A percentile compares a stretch with the other conserved stretches of the same genome.
These are phyloP conservation scores for Plenodomus biglobosus DNA, from an alignment of 2,329 filamentous ascomycete genomes.

Conservation along the genomic window DNA sequence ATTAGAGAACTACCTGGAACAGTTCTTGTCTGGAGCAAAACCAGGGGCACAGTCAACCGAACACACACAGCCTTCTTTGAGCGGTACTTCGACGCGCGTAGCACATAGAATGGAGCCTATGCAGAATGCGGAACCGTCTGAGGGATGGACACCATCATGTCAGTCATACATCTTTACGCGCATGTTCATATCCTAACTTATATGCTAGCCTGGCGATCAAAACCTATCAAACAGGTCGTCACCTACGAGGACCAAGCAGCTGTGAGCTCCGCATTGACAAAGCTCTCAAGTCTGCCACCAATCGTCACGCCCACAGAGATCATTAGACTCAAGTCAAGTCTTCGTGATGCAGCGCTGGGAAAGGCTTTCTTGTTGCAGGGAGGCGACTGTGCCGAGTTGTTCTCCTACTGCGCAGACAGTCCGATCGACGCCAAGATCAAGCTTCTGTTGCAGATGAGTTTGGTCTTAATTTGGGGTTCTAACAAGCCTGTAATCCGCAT, in stretches of 20 bases:
- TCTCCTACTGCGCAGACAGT: slow-evolving; percentile 88
- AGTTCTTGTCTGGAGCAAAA: slow-evolving; percentile 10
- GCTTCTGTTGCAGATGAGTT: slow-evolving; percentile 91
- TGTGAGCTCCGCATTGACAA: slow-evolving; percentile 61
- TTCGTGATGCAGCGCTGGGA: slow-evolving; percentile 84
- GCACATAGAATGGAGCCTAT: neutral
- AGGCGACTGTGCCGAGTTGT: slow-evolving; percentile 95
- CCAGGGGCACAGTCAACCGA: neutral
- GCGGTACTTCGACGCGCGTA: neutral
- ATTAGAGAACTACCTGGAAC: slow-evolving; percentile 14
- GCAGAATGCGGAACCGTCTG: neutral
- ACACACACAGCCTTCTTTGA: neutral
- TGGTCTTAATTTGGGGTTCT: slow-evolving; percentile 88
- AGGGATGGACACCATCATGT: slow-evolving; percentile 48
- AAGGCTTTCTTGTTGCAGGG: slow-evolving; percentile 94
- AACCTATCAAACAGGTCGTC: slow-evolving; percentile 77
- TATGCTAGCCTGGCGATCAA: slow-evolving; percentile 68
- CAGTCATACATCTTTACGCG: slow-evolving; percentile 4
- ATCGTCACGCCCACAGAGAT: slow-evolving; percentile 82
- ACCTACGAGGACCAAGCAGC: slow-evolving; percentile 65
- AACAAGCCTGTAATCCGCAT: slow-evolving; percentile 87
- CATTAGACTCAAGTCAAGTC: slow-evolving; percentile 70
- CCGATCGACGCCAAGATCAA: slow-evolving; percentile 97
- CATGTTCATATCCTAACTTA: slow-evolving; percentile 10
- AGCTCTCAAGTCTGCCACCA: slow-evolving; percentile 71